These are phyloP conservation scores for Tephrocybe sp. DNA, from an alignment of 768 basidiomycete genomes.

Conservation along the genomic window DNA sequence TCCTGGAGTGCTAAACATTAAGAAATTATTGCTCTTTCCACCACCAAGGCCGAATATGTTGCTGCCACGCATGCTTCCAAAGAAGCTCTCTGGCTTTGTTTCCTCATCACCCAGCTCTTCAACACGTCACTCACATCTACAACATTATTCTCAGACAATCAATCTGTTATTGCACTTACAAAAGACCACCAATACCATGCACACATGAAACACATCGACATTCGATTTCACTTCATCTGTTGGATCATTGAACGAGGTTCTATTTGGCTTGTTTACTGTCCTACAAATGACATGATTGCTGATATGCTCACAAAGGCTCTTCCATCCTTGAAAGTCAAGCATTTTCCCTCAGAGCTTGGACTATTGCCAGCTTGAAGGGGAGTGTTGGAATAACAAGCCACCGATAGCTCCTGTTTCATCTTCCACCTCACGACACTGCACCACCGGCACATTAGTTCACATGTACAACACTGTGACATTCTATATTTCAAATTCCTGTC, in stretches of 20 bases:
- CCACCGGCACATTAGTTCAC: too few relatives aligned
- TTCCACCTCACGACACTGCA: too few relatives aligned
- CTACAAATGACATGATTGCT: constrained; percentile 25
- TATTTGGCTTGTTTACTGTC: constrained; percentile 20
- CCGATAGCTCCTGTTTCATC: too few relatives aligned
- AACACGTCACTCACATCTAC: not conserved
- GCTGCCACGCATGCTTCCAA: constrained; percentile 26
- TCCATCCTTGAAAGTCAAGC: constrained; percentile 24
- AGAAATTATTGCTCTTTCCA: constrained; percentile 12
- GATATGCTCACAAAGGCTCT: constrained; percentile 27
- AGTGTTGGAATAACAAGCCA: constrained; percentile 15
- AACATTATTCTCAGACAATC: constrained; percentile 8
- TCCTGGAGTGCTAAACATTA: constrained; percentile 2
- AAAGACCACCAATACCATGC: not conserved
- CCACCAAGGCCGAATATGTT: constrained; percentile 29
- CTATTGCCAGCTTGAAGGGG: constrained; percentile 26
- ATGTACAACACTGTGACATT: too few relatives aligned
- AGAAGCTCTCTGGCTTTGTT: constrained; percentile 32
- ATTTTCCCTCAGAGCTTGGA: constrained; percentile 22
- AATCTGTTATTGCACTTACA: not conserved
- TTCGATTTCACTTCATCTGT: not conserved
- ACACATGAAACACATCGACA: not conserved
- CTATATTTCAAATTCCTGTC: too few relatives aligned
- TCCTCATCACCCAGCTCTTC: constrained; percentile 20
- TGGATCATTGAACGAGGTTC: constrained; percentile 6